Evolutionary conservation across 2,329 filamentous ascomycete genomes (phyloP).

Genomic region (Alternaria burnsii): DNA sequence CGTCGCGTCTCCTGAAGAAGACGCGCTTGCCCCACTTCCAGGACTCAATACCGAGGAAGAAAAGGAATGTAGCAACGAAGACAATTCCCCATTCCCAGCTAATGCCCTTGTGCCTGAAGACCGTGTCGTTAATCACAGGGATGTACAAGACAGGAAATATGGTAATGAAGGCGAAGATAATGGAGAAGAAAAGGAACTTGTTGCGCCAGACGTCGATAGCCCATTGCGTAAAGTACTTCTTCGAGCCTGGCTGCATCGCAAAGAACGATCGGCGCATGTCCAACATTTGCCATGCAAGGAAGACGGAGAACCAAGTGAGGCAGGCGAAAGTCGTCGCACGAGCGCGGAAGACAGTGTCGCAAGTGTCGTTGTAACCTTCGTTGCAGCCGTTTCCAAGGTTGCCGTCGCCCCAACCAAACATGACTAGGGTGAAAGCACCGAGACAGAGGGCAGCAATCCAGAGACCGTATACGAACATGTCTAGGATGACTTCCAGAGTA

Average conservation of each 20-base stretch:
- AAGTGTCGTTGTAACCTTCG: conserved; percentile 35
- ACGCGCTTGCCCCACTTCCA: conserved; percentile 73
- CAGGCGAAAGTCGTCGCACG: conserved; percentile 77
- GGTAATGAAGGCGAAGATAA: conserved; percentile 46
- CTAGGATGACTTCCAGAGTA: conserved; percentile 45
- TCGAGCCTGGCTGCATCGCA: conserved; percentile 71
- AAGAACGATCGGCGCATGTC: conserved; percentile 77
- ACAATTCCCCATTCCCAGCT: conserved; percentile 75
- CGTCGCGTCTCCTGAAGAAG: conserved; percentile 41
- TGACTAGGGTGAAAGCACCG: conserved; percentile 44
- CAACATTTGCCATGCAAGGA: conserved; percentile 78
- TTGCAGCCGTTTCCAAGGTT: conserved; percentile 46
- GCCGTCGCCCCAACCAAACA: conserved; percentile 46
- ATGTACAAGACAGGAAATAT: conserved; percentile 63
- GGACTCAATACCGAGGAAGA: conserved; percentile 69
- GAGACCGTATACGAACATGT: conserved; percentile 49
- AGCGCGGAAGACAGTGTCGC: conserved; percentile 56
- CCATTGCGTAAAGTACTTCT: conserved; percentile 67
- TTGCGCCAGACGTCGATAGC: conserved; percentile 74
- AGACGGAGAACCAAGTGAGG: conserved; percentile 78
- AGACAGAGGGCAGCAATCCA: conserved; percentile 47
- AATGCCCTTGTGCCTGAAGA: conserved; percentile 72
- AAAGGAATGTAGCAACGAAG: conserved; percentile 68
- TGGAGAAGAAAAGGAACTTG: conserved; percentile 65
- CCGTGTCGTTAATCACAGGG: conserved; percentile 69